Evolutionary conservation across 306 rosid species (phyloP).

Genomic region (Fragaria vesca): DNA sequence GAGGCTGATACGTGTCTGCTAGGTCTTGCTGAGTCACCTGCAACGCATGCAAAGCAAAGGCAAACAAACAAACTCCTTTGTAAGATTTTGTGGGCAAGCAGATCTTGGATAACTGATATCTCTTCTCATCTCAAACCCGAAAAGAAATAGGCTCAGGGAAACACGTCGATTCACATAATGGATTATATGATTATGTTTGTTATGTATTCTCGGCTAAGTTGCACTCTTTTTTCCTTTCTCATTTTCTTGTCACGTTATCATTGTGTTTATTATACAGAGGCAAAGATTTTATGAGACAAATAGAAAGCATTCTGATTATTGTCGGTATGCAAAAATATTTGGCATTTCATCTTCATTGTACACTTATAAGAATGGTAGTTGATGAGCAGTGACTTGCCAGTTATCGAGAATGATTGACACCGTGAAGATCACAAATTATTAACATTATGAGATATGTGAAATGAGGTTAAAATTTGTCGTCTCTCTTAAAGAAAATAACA

Average conservation of each 20-base stretch:
- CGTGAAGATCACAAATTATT: too few relatives aligned
- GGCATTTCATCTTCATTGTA: too few relatives aligned
- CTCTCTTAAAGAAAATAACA: too few relatives aligned
- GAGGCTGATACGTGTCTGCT: conserved; percentile 89
- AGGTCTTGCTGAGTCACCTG: conserved; percentile 82
- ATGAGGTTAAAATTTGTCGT: too few relatives aligned
- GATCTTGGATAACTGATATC: background rate
- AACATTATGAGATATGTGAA: background rate
- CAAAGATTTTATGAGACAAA: background rate
- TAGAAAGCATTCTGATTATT: background rate
- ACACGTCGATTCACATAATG: background rate
- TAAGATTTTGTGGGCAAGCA: background rate
- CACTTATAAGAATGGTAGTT: too few relatives aligned
- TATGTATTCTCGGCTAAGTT: background rate
- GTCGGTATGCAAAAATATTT: too few relatives aligned
- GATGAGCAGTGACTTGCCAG: too few relatives aligned
- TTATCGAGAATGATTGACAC: too few relatives aligned
- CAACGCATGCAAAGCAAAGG: background rate
- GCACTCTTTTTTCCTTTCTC: background rate
- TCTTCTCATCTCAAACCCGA: background rate
- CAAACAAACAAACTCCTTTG: background rate
- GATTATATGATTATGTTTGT: background rate
- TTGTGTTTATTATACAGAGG: background rate
- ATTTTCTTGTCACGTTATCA: background rate
- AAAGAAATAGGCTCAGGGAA: background rate